These are phyloP conservation scores for Aurinia saxatilis DNA, from an alignment of 345 rosid genomes.

Conservation along the genomic window DNA sequence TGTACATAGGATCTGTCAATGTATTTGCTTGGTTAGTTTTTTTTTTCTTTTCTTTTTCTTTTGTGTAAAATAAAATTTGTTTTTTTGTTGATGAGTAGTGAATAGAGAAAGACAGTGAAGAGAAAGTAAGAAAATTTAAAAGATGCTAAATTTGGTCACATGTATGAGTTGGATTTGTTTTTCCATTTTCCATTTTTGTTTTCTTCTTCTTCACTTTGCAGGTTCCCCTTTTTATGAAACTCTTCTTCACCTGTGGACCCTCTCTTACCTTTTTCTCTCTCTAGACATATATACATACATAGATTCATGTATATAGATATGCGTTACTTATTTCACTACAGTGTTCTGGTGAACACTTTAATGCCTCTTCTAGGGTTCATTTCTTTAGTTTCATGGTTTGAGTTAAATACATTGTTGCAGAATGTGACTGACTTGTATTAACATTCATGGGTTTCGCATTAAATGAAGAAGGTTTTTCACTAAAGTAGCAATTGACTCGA, in stretches of 20 bases:
- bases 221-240: conserved; percentile 36
- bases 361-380: conserved; percentile 26
- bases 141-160: conserved; percentile 37
- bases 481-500: conserved; percentile 28
- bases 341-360: conserved; percentile 19
- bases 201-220: conserved; percentile 34
- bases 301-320: not conserved
- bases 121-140: conserved; percentile 17
- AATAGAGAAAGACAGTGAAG: conserved; percentile 28
- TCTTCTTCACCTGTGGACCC: conserved; percentile 13
- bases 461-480: conserved; percentile 39
- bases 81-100: conserved; percentile 25
- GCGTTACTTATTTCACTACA: conserved; percentile 18
- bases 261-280: conserved; percentile 22
- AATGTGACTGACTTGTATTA: conserved; percentile 20
- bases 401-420: conserved; percentile 17
- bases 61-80: conserved; percentile 6
- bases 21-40: conserved; percentile 28
- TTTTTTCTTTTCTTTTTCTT: no score
- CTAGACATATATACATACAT: conserved; percentile 1
- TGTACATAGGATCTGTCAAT: conserved; percentile 29
- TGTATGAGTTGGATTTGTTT: conserved; percentile 35
- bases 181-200: conserved; percentile 34
- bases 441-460: conserved; percentile 39
- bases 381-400: conserved; percentile 27